Conservation (phyloP, 228 moss, liverwort and hornwort genomes). For the Sphagnum magellanicum region DNA sequence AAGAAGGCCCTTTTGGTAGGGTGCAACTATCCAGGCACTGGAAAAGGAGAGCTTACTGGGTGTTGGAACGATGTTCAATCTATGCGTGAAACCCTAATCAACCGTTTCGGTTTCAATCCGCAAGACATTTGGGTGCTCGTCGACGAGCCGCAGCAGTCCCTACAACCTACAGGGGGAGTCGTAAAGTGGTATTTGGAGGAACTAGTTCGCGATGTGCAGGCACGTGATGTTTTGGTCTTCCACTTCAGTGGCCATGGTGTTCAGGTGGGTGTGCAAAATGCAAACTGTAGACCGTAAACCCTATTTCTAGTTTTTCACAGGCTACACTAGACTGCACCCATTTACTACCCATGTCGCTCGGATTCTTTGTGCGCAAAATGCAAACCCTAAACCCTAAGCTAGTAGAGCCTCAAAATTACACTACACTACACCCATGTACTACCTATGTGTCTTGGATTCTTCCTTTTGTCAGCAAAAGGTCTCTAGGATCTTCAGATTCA, state of each 20-base stretch:
- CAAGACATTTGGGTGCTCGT: slow-evolving; percentile 10
- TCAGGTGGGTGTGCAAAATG: slow-evolving; percentile 2
- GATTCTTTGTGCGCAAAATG: too few relatives aligned
- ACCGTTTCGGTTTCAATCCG: slow-evolving; percentile 7
- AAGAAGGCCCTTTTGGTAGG: slow-evolving; percentile 21
- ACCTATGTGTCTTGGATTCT: too few relatives aligned
- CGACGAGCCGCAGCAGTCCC: slow-evolving; percentile 1
- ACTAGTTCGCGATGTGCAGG: slow-evolving; percentile 9
- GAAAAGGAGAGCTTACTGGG: background rate
- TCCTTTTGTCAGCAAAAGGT: too few relatives aligned
- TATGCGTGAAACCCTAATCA: slow-evolving; percentile 7
- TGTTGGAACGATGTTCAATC: slow-evolving; percentile 15
- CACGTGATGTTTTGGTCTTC: slow-evolving; percentile 13
- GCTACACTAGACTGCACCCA: too few relatives aligned
- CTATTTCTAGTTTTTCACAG: too few relatives aligned
- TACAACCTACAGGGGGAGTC: slow-evolving; percentile 9
- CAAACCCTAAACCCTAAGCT: too few relatives aligned
- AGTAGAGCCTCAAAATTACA: too few relatives aligned
- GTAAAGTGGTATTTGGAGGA: slow-evolving; percentile 8
- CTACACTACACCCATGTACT: too few relatives aligned
- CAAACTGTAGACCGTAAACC: too few relatives aligned
- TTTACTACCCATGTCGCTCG: too few relatives aligned
- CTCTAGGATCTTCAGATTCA: too few relatives aligned
- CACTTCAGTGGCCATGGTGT: slow-evolving; percentile 20
- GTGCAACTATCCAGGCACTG: slow-evolving; percentile 6